These are phyloP conservation scores for Ophiostoma sp. DNA, from an alignment of 2,329 filamentous ascomycete species.

Conservation along the genomic window DNA sequence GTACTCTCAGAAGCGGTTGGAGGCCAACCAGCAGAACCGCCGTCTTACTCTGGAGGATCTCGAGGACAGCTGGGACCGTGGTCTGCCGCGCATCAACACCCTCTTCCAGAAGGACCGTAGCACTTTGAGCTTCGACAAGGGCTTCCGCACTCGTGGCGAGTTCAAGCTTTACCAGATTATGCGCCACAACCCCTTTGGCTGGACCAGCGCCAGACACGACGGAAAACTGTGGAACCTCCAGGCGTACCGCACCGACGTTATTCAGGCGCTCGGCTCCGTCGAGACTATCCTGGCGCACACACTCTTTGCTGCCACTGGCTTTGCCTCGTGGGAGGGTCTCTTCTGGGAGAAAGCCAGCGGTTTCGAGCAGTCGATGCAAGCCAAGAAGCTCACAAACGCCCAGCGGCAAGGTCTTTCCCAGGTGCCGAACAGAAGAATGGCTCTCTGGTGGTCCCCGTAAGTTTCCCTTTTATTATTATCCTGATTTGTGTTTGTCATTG, in stretches of 20 bases:
- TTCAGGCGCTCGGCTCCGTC: constrained; percentile 91
- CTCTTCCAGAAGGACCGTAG: constrained; percentile 98
- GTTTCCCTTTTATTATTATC: background rate
- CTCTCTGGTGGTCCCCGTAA: constrained; percentile 81
- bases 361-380: constrained; percentile 74
- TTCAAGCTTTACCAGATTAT: constrained; percentile 99
- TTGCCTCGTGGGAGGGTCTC: constrained; percentile 92
- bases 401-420: constrained; percentile 90
- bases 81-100: constrained; percentile 95
- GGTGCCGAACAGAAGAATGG: constrained; percentile 78
- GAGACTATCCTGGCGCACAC: constrained; percentile 98
- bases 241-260: constrained; percentile 82
- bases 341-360: constrained; percentile 67
- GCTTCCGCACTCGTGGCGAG: constrained; percentile 88
- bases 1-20: constrained; percentile 94
- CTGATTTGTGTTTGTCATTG: background rate
- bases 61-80: constrained; percentile 97
- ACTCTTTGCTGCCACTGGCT: constrained; percentile 92
- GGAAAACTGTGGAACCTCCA: constrained; percentile 98
- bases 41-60: constrained; percentile 91
- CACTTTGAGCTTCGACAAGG: constrained; percentile 96
- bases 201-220: constrained; percentile 95
- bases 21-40: constrained; percentile 95
- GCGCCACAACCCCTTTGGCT: constrained; percentile 99
- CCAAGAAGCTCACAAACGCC: constrained; percentile 97